Percentiles rank a stretch among this genome's conserved stretches.
Evolutionary conservation across 495 filamentous ascomycete species (phyloP).

Genomic region (Haplographium delicatum): DNA sequence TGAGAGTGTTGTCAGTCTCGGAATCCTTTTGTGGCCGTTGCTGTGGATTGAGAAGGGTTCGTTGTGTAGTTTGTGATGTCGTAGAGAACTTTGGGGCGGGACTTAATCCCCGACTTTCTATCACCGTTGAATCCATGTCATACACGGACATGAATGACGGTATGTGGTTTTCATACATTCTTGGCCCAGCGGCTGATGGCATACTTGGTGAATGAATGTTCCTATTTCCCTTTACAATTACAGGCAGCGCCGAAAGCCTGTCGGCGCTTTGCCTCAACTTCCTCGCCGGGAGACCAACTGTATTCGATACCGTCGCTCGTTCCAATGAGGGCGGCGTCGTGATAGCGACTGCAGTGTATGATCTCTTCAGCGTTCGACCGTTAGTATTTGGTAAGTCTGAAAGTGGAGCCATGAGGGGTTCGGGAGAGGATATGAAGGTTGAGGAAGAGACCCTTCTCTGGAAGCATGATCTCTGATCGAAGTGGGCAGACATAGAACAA

Average conservation of each 20-base stretch:
- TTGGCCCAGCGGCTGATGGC: constrained; percentile 47
- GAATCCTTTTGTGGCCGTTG: constrained; percentile 3
- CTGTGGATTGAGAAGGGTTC: constrained; percentile 3
- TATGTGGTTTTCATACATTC: constrained; percentile 59
- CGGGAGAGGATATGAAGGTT: neutral
- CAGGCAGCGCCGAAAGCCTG: constrained; percentile 2
- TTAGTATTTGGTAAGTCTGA: constrained; percentile 20
- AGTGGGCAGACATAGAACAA: constrained; percentile 10
- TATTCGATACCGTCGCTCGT: constrained; percentile 5
- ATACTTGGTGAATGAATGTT: constrained; percentile 32
- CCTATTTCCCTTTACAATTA: neutral
- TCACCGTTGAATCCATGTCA: constrained; percentile 42
- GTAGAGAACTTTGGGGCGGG: constrained; percentile 13
- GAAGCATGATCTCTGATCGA: constrained; percentile 5
- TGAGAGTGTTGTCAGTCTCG: constrained; percentile 1
- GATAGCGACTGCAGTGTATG: constrained; percentile 10
- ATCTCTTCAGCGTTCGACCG: constrained; percentile 20
- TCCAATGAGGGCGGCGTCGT: constrained; percentile 4
- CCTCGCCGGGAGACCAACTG: neutral
- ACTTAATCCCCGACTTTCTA: constrained; percentile 31
- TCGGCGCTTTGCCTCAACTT: constrained; percentile 11
- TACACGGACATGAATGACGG: constrained; percentile 71
- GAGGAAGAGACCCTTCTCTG: neutral
- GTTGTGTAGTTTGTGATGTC: constrained; percentile 2
- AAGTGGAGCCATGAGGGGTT: constrained; percentile 6